phyloP scores from a whole-genome alignment of 192 early-diverging fungal species.

The Podila minutissima region DNA sequence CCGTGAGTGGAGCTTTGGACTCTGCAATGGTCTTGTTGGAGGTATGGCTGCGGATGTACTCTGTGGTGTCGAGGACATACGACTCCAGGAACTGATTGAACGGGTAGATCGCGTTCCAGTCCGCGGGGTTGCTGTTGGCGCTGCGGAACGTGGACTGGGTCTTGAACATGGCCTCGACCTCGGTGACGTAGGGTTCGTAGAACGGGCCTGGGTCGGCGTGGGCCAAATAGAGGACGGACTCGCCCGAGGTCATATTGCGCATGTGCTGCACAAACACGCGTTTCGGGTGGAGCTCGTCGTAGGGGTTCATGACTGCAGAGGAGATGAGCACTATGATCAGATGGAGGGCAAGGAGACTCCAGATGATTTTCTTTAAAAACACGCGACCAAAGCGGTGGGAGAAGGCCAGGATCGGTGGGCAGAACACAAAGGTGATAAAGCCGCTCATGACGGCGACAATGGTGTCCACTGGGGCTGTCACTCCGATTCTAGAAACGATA shows the following conservation, averaged over 20 bases:
- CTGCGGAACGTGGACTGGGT: conserved; percentile 40
- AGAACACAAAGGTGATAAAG: conserved; percentile 56
- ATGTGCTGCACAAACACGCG: conserved; percentile 65
- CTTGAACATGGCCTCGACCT: conserved; percentile 55
- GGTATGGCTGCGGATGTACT: conserved; percentile 30
- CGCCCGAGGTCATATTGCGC: conserved; percentile 69
- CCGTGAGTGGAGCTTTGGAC: conserved; percentile 14
- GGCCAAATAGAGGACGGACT: conserved; percentile 64
- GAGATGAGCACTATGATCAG: conserved; percentile 51
- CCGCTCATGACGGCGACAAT: conserved; percentile 71
- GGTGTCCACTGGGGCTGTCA: conserved; percentile 70
- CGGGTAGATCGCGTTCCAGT: conserved; percentile 73
- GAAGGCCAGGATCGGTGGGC: conserved; percentile 61
- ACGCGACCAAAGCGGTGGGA: conserved; percentile 58
- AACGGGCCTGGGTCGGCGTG: conserved; percentile 70
- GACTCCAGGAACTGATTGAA: conserved; percentile 69
- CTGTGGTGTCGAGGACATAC: conserved; percentile 49
- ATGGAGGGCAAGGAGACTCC: conserved; percentile 45
- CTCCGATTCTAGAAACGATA: conserved; percentile 60
- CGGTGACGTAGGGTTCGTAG: conserved; percentile 51
- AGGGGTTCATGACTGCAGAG: conserved; percentile 55
- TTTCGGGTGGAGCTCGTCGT: conserved; percentile 74
- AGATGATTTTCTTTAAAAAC: conserved; percentile 32
- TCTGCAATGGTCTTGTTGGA: conserved; percentile 40
- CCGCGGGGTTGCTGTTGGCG: conserved; percentile 49